Conservation (phyloP, 345 rosid species). For the Boechera divaricarpa region DNA sequence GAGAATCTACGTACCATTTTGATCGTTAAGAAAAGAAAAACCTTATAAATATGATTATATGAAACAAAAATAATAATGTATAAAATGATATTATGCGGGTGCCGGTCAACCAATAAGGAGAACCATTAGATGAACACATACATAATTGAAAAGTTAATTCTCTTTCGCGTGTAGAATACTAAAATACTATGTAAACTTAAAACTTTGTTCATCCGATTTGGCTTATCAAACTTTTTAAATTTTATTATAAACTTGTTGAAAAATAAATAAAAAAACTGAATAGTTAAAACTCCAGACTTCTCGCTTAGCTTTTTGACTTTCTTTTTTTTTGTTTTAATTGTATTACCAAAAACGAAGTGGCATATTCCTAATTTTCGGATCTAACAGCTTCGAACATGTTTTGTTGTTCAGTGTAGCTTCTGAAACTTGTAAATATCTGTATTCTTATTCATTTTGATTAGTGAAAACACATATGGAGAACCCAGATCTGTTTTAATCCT, state of each 20-base stretch:
- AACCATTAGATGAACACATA: conserved; percentile 2
- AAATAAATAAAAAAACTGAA: background rate
- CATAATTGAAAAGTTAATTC: background rate
- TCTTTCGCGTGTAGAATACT: no score
- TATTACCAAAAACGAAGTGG: conserved; percentile 5
- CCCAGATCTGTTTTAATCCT: background rate
- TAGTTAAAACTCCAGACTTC: conserved; percentile 18
- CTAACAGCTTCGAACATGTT: conserved; percentile 15
- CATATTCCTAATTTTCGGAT: conserved; percentile 39
- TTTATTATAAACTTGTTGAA: no score
- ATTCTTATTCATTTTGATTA: background rate
- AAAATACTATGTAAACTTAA: no score
- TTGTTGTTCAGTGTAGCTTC: conserved; percentile 8
- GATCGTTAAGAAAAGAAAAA: background rate
- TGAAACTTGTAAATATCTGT: conserved; percentile 1
- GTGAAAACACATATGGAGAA: background rate
- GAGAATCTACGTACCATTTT: background rate
- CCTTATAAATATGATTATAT: background rate
- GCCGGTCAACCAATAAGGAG: background rate
- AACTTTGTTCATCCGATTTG: no score
- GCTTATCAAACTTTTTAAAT: no score
- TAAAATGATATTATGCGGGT: background rate
- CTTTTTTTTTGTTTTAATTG: background rate
- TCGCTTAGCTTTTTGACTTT: conserved; percentile 21
- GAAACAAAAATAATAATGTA: background rate